phyloP scores from a whole-genome alignment of 2,329 filamentous ascomycete genomes.

The Diaporthe humulicola region DNA sequence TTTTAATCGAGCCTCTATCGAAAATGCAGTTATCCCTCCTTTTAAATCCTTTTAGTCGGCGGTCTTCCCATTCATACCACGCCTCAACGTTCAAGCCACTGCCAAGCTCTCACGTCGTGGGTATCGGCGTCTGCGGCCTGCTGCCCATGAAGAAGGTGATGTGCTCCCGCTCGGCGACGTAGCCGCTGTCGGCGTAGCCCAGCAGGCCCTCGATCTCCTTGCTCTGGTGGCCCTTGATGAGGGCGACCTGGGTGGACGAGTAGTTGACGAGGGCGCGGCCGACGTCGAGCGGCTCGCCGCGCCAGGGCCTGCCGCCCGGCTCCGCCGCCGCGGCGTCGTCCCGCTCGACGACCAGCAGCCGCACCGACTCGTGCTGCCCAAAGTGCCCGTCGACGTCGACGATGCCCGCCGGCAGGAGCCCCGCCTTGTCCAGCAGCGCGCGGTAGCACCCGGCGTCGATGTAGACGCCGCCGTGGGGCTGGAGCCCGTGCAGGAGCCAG shows the following conservation, averaged over 20 bases:
- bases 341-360: slow-evolving; percentile 83
- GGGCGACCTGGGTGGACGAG: slow-evolving; percentile 82
- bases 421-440: slow-evolving; percentile 85
- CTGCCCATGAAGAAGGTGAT: slow-evolving; percentile 79
- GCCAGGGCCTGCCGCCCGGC: slow-evolving; percentile 61
- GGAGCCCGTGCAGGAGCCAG: slow-evolving; percentile 94
- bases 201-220: slow-evolving; percentile 83
- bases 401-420: slow-evolving; percentile 90
- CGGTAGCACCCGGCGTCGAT: slow-evolving; percentile 91
- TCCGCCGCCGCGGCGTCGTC: slow-evolving; percentile 51
- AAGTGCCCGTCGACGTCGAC: slow-evolving; percentile 91
- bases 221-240: slow-evolving; percentile 88
- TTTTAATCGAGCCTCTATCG: slow-evolving; percentile 12
- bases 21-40: neutral
- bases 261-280: slow-evolving; percentile 95
- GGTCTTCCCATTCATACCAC: slow-evolving; percentile 39
- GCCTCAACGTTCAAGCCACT: slow-evolving; percentile 42
- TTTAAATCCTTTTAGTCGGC: neutral
- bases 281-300: slow-evolving; percentile 75
- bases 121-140: slow-evolving; percentile 64
- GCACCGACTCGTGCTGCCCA: slow-evolving; percentile 91
- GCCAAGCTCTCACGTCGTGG: slow-evolving; percentile 42
- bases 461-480: slow-evolving; percentile 90
- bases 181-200: slow-evolving; percentile 95
- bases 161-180: slow-evolving; percentile 90